Evolutionary conservation across 441 rosid genomes (phyloP), one percentile per base, ranked within the genome.

Genomic region (Francoa sonchifolia): DNA sequence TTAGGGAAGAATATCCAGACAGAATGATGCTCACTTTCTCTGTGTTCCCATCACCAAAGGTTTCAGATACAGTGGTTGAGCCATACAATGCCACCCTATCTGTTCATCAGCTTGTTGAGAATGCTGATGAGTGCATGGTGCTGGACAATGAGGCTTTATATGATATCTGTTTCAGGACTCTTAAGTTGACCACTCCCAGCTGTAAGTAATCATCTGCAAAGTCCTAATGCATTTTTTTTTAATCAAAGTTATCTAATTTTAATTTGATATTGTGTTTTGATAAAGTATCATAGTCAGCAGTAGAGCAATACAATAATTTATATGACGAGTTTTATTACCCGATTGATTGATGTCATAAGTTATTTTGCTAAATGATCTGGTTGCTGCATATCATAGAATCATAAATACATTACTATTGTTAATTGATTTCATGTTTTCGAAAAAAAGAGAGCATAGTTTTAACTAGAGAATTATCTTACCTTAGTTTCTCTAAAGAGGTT

Each of bases 11-110:
- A n/a, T n/a, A 68, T 59, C 74, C 68, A 4, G 74, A 68, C 57
- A 44, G 74, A n/a, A 68, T 68, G 74, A 57, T 68, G 68, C 64
- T 68, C 39, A 68, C 68, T 31, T 68, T 68, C 67, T 68, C 74
- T 0, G 70, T 68, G 18, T 68, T 68, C 37, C 70, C 74, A 32
- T 68, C 74, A 12, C 74, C 74, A 1, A 64, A 68, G 67, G 74
- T 68, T 8, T 68, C 75, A 1, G 71, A 69, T 36, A 69, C 72
- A 0, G 72, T 66, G 27, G 72, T 66, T 25, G 72, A 66, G 52
- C 72, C 72, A 2, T 66, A 66, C 42, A 61, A 66, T 39, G 72
- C 72, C 1, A 66, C 72, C 21, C 68, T 66, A 29, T 66, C 72
- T 27, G 68, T 66, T 34, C 72, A 66, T 42, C 68, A 61, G 50